A percentile compares a stretch with the other conserved stretches of the same genome.
These are phyloP conservation scores for Vigna mungo DNA, from an alignment of 306 rosid genomes.

Conservation along the genomic window DNA sequence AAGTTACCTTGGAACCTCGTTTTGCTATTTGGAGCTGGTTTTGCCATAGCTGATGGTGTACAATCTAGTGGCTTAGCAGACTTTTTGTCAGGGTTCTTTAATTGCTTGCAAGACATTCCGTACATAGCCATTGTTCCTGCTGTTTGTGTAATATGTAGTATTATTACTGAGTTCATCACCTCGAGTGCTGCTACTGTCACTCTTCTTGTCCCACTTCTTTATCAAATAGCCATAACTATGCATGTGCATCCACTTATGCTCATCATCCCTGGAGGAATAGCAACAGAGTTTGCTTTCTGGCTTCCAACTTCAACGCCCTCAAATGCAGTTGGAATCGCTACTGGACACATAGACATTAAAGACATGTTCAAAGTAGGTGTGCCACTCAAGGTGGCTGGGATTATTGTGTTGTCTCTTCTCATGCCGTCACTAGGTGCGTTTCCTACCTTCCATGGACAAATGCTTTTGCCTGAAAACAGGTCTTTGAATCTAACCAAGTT, in stretches of 20 bases:
- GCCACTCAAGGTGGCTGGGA: constrained; percentile 77
- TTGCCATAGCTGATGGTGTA: constrained; percentile 89
- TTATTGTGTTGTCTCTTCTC: constrained; percentile 57
- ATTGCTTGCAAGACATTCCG: constrained; percentile 68
- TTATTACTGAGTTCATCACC: constrained; percentile 77
- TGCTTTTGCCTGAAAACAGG: constrained; percentile 3
- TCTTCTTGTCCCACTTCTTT: constrained; percentile 67
- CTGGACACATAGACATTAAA: constrained; percentile 67
- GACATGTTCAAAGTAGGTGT: constrained; percentile 83
- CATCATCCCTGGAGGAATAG: constrained; percentile 83
- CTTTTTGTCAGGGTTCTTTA: constrained; percentile 54
- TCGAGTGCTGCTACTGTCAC: constrained; percentile 89
- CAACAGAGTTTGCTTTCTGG: constrained; percentile 77
- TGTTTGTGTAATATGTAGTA: constrained; percentile 70
- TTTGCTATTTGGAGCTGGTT: constrained; percentile 83
- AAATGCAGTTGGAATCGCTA: constrained; percentile 73
- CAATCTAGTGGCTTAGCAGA: constrained; percentile 77
- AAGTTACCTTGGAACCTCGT: constrained; percentile 86
- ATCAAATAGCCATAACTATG: constrained; percentile 69
- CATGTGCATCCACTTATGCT: constrained; percentile 77
- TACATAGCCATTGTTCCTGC: constrained; percentile 68
- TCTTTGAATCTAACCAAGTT: constrained; percentile 3
- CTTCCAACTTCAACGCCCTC: constrained; percentile 88
- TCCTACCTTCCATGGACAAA: neutral
- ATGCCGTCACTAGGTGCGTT: constrained; percentile 86